Conservation (phyloP, 2,329 filamentous ascomycete species). For the Cladophialophora immunda region DNA sequence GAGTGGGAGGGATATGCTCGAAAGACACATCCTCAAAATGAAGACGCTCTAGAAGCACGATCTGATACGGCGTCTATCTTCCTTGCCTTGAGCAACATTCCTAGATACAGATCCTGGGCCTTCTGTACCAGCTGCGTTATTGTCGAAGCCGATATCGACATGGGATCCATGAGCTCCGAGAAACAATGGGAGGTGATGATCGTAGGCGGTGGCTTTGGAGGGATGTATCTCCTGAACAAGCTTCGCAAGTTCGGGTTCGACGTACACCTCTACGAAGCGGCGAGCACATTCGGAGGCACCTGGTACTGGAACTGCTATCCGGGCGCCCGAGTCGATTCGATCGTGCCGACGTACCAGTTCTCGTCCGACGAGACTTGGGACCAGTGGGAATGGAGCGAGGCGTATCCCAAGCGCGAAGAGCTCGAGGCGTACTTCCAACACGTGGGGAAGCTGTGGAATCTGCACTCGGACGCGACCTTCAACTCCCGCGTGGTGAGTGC, state of each 20-base stretch:
- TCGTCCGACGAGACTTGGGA: slow-evolving; percentile 58
- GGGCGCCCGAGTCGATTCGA: slow-evolving; percentile 56
- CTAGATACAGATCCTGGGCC: too few relatives aligned
- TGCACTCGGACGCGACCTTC: neutral
- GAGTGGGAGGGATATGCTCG: neutral
- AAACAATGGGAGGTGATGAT: slow-evolving; percentile 1
- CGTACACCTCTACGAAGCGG: neutral
- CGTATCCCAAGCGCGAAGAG: slow-evolving; percentile 15
- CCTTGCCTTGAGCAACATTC: too few relatives aligned
- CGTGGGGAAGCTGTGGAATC: neutral
- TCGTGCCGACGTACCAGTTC: slow-evolving; percentile 58
- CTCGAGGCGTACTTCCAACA: neutral
- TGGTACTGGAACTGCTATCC: slow-evolving; percentile 31
- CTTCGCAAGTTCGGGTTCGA: neutral
- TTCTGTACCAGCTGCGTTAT: neutral
- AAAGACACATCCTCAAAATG: neutral
- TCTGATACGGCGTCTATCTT: too few relatives aligned
- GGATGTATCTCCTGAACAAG: neutral
- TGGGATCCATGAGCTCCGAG: neutral
- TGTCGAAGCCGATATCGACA: neutral
- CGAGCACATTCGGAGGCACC: neutral
- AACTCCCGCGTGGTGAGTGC: neutral
- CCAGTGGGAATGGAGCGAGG: slow-evolving; percentile 24
- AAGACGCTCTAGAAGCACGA: neutral
- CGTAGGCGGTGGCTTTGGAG: neutral